phyloP scores from a whole-genome alignment of 306 rosid species.

The Sicyos edulis region DNA sequence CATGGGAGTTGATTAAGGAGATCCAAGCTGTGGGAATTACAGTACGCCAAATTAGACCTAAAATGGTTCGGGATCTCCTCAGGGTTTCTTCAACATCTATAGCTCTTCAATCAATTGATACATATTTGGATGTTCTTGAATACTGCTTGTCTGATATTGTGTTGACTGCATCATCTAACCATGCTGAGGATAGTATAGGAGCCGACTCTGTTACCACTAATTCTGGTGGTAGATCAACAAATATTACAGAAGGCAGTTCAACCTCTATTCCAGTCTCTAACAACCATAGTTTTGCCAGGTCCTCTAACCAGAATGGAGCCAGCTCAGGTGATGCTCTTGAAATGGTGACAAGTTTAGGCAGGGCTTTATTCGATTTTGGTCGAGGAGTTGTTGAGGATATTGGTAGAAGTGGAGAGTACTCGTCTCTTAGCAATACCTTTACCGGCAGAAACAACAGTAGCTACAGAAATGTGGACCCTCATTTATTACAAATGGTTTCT shows the following conservation, averaged over 20 bases:
- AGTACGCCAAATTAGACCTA: conserved; percentile 80
- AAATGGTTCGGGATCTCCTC: conserved; percentile 85
- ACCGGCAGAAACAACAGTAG: conserved; percentile 32
- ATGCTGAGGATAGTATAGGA: conserved; percentile 31
- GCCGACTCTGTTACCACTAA: conserved; percentile 26
- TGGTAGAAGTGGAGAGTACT: conserved; percentile 70
- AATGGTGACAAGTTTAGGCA: conserved; percentile 92
- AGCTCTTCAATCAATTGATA: conserved; percentile 69
- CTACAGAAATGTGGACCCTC: conserved; percentile 40
- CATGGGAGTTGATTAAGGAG: conserved; percentile 91
- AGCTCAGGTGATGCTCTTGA: conserved; percentile 99
- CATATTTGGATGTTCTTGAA: conserved; percentile 88
- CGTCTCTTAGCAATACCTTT: conserved; percentile 37
- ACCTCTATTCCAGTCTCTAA: conserved; percentile 40
- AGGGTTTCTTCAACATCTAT: conserved; percentile 58
- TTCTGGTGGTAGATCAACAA: conserved; percentile 31
- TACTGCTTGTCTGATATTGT: conserved; percentile 85
- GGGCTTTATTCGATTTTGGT: conserved; percentile 86
- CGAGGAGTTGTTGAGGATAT: conserved; percentile 94
- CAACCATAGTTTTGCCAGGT: conserved; percentile 35
- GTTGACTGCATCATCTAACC: conserved; percentile 36
- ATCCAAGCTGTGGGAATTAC: conserved; percentile 76
- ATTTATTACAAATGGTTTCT: conserved; percentile 46
- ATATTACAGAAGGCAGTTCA: conserved; percentile 37
- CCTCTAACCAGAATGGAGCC: conserved; percentile 44